phyloP scores from a whole-genome alignment of 495 filamentous ascomycete species.

The Pyronema omphalodes region DNA sequence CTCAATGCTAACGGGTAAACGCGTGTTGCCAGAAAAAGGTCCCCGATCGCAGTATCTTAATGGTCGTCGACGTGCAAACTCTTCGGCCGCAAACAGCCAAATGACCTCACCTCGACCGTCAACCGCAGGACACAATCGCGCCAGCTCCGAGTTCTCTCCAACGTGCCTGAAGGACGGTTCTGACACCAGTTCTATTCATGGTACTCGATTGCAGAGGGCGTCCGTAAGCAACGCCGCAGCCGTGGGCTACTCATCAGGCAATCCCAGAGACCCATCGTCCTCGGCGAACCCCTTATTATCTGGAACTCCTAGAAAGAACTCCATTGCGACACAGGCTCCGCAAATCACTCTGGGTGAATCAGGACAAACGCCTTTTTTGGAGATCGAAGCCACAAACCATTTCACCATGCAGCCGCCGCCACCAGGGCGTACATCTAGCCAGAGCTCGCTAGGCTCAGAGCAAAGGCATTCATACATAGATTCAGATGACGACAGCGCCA shows the following conservation, averaged over 20 bases:
- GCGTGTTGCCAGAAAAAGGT: constrained; percentile 19
- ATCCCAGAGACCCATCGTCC: background rate
- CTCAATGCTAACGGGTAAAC: constrained; percentile 22
- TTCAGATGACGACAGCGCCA: constrained; percentile 38
- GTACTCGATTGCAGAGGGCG: background rate
- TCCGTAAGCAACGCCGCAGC: background rate
- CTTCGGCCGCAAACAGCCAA: constrained; percentile 22
- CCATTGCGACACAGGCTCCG: background rate
- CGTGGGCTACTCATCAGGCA: background rate
- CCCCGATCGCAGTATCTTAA: constrained; percentile 18
- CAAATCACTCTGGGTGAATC: background rate
- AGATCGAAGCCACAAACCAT: constrained; percentile 18
- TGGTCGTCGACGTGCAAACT: constrained; percentile 27
- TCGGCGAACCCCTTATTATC: background rate
- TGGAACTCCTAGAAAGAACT: background rate
- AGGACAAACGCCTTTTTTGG: constrained; percentile 15
- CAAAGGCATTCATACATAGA: constrained; percentile 36
- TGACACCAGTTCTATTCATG: constrained; percentile 3
- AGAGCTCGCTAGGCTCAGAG: constrained; percentile 14
- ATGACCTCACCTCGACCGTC: constrained; percentile 23
- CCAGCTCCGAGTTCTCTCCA: constrained; percentile 43
- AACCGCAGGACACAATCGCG: constrained; percentile 38
- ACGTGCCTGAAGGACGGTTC: constrained; percentile 19
- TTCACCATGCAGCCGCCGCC: constrained; percentile 21
- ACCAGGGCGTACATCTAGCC: constrained; percentile 6